Evolutionary conservation across 768 basidiomycete genomes (phyloP).

Genomic region (Hortiboletus flavorubellus): DNA sequence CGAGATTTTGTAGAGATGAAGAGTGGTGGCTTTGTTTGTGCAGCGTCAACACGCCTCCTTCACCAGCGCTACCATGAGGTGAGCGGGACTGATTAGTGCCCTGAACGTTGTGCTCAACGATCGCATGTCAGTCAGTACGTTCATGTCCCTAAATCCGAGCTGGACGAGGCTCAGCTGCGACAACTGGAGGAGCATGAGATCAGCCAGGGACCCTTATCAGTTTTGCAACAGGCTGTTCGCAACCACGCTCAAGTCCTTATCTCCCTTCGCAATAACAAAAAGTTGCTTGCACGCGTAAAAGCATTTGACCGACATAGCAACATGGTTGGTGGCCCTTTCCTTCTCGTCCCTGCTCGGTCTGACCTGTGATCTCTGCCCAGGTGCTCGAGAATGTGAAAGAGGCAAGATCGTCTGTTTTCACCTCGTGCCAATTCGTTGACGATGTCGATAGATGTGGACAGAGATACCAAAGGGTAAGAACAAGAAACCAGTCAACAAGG

Average conservation of each 20-base stretch:
- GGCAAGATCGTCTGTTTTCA: slow-evolving; percentile 41
- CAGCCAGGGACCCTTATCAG: slow-evolving; percentile 94
- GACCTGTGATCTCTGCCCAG: slow-evolving; percentile 37
- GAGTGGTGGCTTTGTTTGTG: slow-evolving; percentile 28
- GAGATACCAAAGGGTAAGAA: slow-evolving; percentile 97
- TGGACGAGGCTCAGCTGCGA: slow-evolving; percentile 94
- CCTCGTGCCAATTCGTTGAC: slow-evolving; percentile 6
- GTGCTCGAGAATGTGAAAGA: slow-evolving; percentile 98
- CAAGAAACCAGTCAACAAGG: slow-evolving; percentile 98
- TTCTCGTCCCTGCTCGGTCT: background rate
- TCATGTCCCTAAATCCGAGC: slow-evolving; percentile 93
- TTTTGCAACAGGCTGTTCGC: slow-evolving; percentile 94
- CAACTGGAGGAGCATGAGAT: slow-evolving; percentile 98
- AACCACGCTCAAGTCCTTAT: slow-evolving; percentile 98
- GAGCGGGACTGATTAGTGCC: slow-evolving; percentile 7
- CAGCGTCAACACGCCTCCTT: slow-evolving; percentile 27
- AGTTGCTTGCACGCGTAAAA: slow-evolving; percentile 91
- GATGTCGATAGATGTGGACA: slow-evolving; percentile 87
- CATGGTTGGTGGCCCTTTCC: slow-evolving; percentile 61
- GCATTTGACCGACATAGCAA: slow-evolving; percentile 99
- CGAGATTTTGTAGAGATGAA: background rate
- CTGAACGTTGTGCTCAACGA: slow-evolving; percentile 7
- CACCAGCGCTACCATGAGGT: slow-evolving; percentile 30
- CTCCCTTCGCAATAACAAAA: slow-evolving; percentile 97
- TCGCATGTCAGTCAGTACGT: slow-evolving; percentile 78